Evolutionary conservation across 2,329 filamentous ascomycete species (phyloP).

Genomic region (Calonectria pauciramosa): DNA sequence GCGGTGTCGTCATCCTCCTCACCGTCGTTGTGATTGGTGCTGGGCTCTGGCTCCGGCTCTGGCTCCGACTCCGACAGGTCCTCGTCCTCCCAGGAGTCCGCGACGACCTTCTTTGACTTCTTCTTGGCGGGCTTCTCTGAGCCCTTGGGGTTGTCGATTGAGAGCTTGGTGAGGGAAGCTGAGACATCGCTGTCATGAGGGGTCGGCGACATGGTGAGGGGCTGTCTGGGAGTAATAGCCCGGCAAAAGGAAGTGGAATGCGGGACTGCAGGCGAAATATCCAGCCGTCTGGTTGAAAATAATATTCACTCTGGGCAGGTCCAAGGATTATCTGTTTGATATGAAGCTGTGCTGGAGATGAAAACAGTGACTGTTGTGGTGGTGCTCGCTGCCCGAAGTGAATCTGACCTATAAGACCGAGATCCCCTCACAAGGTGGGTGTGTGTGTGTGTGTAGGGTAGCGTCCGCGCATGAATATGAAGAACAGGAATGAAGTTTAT

Average conservation of each 20-base stretch:
- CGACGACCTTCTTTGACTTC: constrained; percentile 47
- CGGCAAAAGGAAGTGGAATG: neutral
- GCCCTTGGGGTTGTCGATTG: constrained; percentile 42
- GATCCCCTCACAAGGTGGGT: neutral
- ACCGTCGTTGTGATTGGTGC: constrained; percentile 41
- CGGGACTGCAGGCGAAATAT: neutral
- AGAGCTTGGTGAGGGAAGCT: constrained; percentile 50
- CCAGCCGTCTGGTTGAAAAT: too few relatives aligned
- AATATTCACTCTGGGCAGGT: neutral
- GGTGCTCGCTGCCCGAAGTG: constrained; percentile 6
- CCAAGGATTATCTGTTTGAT: neutral
- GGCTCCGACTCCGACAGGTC: constrained; percentile 62
- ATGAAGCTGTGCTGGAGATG: neutral
- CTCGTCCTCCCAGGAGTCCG: constrained; percentile 71
- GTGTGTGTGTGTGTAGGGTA: neutral
- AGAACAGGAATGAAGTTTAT: neutral
- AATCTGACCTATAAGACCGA: constrained; percentile 5
- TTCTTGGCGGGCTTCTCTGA: constrained; percentile 44
- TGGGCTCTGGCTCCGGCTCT: constrained; percentile 50
- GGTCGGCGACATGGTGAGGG: constrained; percentile 39
- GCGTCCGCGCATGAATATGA: neutral
- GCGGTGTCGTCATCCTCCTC: constrained; percentile 49
- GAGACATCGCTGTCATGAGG: constrained; percentile 43
- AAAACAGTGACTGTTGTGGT: neutral
- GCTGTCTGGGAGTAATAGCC: neutral